These are phyloP conservation scores for Linderniella brevidens DNA, from an alignment of 257 asterid species.

Conservation along the genomic window DNA sequence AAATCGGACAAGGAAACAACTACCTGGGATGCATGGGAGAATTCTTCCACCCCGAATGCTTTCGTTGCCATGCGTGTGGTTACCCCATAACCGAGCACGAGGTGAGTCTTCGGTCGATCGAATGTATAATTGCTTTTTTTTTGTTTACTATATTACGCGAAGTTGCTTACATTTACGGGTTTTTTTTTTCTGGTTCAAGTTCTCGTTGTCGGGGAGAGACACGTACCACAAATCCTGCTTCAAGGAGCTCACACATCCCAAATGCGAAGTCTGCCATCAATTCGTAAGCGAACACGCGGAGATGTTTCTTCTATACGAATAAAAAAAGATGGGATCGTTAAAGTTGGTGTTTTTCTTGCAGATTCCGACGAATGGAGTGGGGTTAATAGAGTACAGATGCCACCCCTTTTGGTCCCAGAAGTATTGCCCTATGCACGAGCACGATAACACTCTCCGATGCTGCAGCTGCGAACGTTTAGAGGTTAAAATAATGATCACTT, in stretches of 20 bases:
- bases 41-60: constrained; percentile 83
- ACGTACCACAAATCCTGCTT: constrained; percentile 83
- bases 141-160: too few relatives aligned
- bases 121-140: too few relatives aligned
- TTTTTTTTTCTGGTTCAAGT: constrained; percentile 56
- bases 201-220: constrained; percentile 73
- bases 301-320: not conserved
- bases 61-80: constrained; percentile 65
- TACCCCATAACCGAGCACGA: constrained; percentile 72
- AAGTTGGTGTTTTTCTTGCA: constrained; percentile 17
- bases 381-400: constrained; percentile 93
- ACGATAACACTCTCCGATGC: constrained; percentile 67
- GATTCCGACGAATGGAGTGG: constrained; percentile 74
- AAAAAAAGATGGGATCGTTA: not conserved
- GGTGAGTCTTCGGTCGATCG: too few relatives aligned
- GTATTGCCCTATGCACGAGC: constrained; percentile 87
- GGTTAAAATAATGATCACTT: constrained; percentile 20
- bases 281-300: constrained; percentile 32
- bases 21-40: constrained; percentile 92
- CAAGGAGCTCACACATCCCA: constrained; percentile 91
- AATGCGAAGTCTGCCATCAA: constrained; percentile 89
- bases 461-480: constrained; percentile 97
- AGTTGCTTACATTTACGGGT: constrained; percentile 29
- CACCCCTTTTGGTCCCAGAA: constrained; percentile 93
- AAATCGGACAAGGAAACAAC: constrained; percentile 64